phyloP scores from a whole-genome alignment of 176 grass and related monocot genomes.

The Urochloa ruziziensis region DNA sequence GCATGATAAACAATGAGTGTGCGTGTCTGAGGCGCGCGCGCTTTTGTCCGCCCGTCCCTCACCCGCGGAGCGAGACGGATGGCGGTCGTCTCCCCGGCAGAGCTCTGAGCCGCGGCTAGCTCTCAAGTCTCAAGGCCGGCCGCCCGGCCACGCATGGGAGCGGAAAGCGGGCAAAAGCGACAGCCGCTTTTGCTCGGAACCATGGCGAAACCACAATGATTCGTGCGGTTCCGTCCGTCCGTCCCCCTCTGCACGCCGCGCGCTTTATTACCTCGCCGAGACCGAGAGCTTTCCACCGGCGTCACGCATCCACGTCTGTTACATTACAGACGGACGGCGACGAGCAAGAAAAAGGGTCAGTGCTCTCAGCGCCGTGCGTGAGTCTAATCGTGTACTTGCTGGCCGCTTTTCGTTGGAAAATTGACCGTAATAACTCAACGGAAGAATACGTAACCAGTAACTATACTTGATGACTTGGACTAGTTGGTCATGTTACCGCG shows the following conservation, averaged over 20 bases:
- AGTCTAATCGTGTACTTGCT: conserved; percentile 22
- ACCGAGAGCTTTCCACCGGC: conserved; percentile 26
- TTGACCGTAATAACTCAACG: background rate
- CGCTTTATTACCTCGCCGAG: background rate
- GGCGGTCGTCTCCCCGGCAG: conserved; percentile 31
- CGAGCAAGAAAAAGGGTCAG: background rate
- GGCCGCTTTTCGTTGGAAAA: background rate
- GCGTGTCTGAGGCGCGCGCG: conserved; percentile 28
- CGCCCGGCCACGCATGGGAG: conserved; percentile 32
- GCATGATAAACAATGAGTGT: conserved; percentile 50
- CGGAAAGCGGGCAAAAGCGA: conserved; percentile 28
- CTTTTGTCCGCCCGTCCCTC: conserved; percentile 14
- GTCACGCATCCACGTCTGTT: background rate
- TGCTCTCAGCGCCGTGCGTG: background rate
- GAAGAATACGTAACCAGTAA: background rate
- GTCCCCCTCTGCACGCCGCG: background rate
- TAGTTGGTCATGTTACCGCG: background rate
- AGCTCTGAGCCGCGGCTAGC: conserved; percentile 1
- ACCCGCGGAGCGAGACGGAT: background rate
- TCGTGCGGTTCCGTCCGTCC: background rate
- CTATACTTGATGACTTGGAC: background rate
- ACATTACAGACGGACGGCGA: background rate
- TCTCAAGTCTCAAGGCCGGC: conserved; percentile 1
- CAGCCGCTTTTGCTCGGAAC: conserved; percentile 40
- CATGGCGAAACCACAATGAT: conserved; percentile 50